Conservation (phyloP, 257 asterid species). For the Galeopsis tetrahit region DNA sequence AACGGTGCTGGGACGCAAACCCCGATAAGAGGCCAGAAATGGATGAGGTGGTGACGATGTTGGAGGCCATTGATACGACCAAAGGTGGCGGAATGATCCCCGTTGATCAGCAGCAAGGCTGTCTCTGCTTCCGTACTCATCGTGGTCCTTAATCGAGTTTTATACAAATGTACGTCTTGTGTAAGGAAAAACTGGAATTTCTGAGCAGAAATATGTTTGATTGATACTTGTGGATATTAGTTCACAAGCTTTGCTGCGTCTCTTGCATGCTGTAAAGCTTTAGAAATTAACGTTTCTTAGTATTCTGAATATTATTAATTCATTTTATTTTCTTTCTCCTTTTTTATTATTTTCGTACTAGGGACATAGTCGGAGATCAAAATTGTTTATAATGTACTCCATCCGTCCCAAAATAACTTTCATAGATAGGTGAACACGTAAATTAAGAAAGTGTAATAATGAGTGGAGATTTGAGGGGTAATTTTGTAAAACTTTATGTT, state of each 20-base stretch:
- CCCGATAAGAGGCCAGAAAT: slow-evolving; percentile 88
- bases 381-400: neutral
- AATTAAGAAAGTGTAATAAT: no score
- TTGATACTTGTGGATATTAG: slow-evolving; percentile 38
- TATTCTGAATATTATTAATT: slow-evolving; percentile 36
- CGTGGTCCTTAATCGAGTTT: slow-evolving; percentile 67
- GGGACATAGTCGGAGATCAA: neutral
- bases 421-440: no score
- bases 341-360: neutral
- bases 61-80: slow-evolving; percentile 81
- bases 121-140: slow-evolving; percentile 65
- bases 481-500: no score
- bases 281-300: slow-evolving; percentile 23
- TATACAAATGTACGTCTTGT: slow-evolving; percentile 26
- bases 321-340: slow-evolving; percentile 27
- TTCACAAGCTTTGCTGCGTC: slow-evolving; percentile 43
- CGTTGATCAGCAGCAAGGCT: slow-evolving; percentile 70
- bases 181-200: slow-evolving; percentile 37
- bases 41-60: slow-evolving; percentile 82
- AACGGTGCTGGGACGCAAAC: slow-evolving; percentile 84
- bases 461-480: no score
- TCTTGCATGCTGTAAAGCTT: slow-evolving; percentile 43
- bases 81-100: slow-evolving; percentile 99
- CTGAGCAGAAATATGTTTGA: slow-evolving; percentile 36
- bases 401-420: no score